Conservation (phyloP, 1,284 basidiomycete genomes). For the Microbotryomycetes sp. region DNA sequence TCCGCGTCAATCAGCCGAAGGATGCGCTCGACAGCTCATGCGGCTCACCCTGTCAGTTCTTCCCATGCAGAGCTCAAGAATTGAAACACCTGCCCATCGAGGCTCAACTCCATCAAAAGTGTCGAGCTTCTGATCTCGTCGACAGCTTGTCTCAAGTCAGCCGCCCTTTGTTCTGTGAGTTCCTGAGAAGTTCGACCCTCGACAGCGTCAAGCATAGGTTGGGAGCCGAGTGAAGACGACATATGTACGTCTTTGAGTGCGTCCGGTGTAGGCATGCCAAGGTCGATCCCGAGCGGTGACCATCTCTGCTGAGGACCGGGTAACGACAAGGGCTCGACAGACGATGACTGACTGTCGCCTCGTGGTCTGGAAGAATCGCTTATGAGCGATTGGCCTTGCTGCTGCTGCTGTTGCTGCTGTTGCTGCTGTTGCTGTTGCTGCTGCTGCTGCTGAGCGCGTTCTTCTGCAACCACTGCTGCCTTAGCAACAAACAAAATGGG, state of each 20-base stretch:
- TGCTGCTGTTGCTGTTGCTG: slow-evolving; percentile 2
- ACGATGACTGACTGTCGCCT: not conserved
- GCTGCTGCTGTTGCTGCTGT: slow-evolving; percentile 8
- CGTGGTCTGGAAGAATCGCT: too few species aligned
- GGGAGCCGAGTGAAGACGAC: not conserved
- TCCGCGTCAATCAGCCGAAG: too few species aligned
- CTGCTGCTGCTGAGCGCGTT: not conserved
- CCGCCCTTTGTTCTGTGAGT: slow-evolving; percentile 51
- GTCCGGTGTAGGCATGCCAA: slow-evolving; percentile 3
- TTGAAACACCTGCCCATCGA: slow-evolving; percentile 77
- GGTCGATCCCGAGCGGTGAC: slow-evolving; percentile 30
- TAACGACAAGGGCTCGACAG: not conserved
- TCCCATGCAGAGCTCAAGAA: slow-evolving; percentile 95
- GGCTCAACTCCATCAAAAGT: slow-evolving; percentile 87
- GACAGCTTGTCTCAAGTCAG: slow-evolving; percentile 74
- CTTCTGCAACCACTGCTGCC: slow-evolving; percentile 15
- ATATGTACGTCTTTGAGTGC: not conserved
- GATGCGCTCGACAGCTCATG: slow-evolving; percentile 29
- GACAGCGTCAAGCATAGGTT: slow-evolving; percentile 1
- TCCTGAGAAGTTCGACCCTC: not conserved
- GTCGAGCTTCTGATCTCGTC: slow-evolving; percentile 91
- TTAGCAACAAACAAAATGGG: slow-evolving; percentile 84
- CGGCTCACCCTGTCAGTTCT: slow-evolving; percentile 86
- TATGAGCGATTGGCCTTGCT: too few species aligned
- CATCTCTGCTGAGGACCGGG: not conserved